Base-by-base conservation (phyloP, 306 rosid genomes). In the Corylus heterophylla region DNA sequence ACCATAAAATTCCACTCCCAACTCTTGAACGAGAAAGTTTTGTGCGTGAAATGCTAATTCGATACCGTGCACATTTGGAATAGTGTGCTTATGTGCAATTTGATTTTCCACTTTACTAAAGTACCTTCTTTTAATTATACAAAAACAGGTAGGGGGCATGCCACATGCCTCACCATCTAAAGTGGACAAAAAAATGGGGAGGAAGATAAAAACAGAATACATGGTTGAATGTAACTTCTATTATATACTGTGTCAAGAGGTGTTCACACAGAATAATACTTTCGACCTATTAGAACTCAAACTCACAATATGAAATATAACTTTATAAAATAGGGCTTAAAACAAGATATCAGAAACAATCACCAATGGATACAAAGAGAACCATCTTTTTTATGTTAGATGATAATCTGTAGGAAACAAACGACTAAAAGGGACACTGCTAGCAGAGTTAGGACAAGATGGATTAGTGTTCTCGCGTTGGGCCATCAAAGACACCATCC, bases 401-500 rank as follows among this genome's bases (percentile, higher is more conserved):
- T 12, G 69, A 13, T 29, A 31, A 54, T 54, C 20, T 54, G 20
- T 54, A 54, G 12, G 59, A 18, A 54, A 54, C 20, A 18, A 54
- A 63, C 20, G 69, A 31, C 20, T 63, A 31, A 63, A 35, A 64
- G 70, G 45, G 22, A 64, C 13, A 35, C 70, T 64, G 17, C 48
- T 64, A 17, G 47, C 47, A 64, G 70, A 31, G 51, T 67, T 44
- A 42, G n/a, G 51, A 8, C 27, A 39, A 67, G 12, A 67, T 9
- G 13, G 48, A 35, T 64, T 1, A n/a, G 61, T 55, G 25, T 55
- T 54, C 25, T 0, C 11, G 25, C 9, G 4, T 16, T 29, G 44
- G 70, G 42, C n/a, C 72, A 4, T 67, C 48, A 42, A 42, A 67
- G 72, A 48, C 51, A 39, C 50, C 72, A 67, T 67, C 51, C 18